Percentiles rank a stretch among this genome's conserved stretches.
Conservation (phyloP, 176 grass and related monocot genomes). For the Hordeum vulgare region MorexV3_pseudomolecules_assembly NC_058521.1:483041580-483042079, state of each 20-base stretch:
- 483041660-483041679: slow-evolving; percentile 18
- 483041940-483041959: no score
- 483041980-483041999: no score
- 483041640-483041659: neutral
- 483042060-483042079: neutral
- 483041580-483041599: neutral
- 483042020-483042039: neutral
- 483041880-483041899: no score
- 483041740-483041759: neutral
- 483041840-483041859: no score
- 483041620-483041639: slow-evolving; percentile 4
- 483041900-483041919: no score
- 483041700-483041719: slow-evolving; percentile 1
- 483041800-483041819: no score
- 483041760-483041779: neutral
- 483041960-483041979: no score
- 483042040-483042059: neutral
- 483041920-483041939: no score
- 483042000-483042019: neutral
- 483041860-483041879: no score
- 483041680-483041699: neutral
- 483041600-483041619: slow-evolving; percentile 19
- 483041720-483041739: neutral
- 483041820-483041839: no score
- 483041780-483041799: no score